Percentiles rank a stretch among this genome's conserved stretches.
phyloP scores from a whole-genome alignment of 192 early-diverging fungal species.

The Rhizophagus sp. region DNA sequence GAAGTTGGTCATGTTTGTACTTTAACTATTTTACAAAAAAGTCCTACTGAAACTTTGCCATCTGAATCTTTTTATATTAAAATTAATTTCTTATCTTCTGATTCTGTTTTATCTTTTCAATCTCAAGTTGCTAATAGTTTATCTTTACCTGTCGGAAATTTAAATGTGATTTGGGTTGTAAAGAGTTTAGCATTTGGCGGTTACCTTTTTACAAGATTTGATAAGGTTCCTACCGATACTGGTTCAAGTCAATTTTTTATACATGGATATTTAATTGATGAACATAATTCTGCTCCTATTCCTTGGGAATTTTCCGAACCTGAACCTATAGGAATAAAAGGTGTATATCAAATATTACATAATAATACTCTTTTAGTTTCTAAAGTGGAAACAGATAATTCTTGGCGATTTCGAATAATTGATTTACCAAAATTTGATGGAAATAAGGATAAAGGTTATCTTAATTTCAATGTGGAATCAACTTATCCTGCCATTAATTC shows the following conservation, averaged over 20 bases:
- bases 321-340: not conserved
- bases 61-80: not conserved
- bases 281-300: not conserved
- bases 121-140: too few relatives aligned
- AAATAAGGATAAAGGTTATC: not conserved
- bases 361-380: not conserved
- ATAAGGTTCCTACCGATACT: not conserved
- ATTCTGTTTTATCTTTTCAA: not conserved
- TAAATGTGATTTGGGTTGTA: not conserved
- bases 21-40: not conserved
- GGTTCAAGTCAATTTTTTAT: not conserved
- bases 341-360: not conserved
- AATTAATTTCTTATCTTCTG: conserved; percentile 1
- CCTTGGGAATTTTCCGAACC: not conserved
- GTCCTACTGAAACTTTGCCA: too few relatives aligned
- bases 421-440: not conserved
- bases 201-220: not conserved
- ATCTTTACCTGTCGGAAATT: not conserved
- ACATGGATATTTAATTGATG: not conserved
- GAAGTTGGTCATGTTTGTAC: not conserved
- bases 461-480: not conserved
- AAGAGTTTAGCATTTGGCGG: not conserved
- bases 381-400: not conserved
- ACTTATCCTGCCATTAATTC: not conserved
- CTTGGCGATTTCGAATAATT: not conserved